Percentiles rank a stretch among this genome's conserved stretches.
phyloP scores from a whole-genome alignment of 2,329 filamentous ascomycete genomes.

The Alternaria postmessia region DNA sequence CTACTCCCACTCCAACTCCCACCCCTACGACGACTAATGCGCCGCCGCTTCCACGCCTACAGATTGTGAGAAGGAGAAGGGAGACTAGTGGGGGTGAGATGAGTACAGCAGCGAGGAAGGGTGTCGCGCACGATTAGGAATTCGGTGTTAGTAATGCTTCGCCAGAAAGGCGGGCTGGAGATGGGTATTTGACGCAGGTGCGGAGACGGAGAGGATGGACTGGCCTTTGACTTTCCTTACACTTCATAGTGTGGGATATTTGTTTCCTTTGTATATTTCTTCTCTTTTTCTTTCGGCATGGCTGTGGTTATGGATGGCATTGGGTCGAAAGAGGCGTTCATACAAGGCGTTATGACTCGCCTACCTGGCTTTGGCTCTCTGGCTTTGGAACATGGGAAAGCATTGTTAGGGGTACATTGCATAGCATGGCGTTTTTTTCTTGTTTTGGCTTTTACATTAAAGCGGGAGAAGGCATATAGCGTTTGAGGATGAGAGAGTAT shows the following conservation, averaged over 20 bases:
- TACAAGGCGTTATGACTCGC: neutral
- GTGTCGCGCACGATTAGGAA: conserved; percentile 24
- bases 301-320: neutral
- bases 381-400: neutral
- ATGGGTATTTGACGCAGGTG: conserved; percentile 19
- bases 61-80: conserved; percentile 44
- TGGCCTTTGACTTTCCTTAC: conserved; percentile 15
- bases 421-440: neutral
- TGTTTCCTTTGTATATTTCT: neutral
- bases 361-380: neutral
- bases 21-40: conserved; percentile 4
- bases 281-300: neutral
- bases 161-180: neutral
- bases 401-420: neutral
- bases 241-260: neutral
- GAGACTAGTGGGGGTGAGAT: conserved; percentile 49
- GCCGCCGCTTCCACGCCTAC: conserved; percentile 41
- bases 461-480: neutral
- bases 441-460: neutral
- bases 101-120: conserved; percentile 41
- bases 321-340: neutral
- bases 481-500: neutral
- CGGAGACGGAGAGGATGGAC: conserved; percentile 26
- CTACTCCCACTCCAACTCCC: neutral
- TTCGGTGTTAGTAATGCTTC: conserved; percentile 1